Evolutionary conservation across 1,139 yeast species (phyloP).

Genomic region (Blastobotrys persicus): DNA sequence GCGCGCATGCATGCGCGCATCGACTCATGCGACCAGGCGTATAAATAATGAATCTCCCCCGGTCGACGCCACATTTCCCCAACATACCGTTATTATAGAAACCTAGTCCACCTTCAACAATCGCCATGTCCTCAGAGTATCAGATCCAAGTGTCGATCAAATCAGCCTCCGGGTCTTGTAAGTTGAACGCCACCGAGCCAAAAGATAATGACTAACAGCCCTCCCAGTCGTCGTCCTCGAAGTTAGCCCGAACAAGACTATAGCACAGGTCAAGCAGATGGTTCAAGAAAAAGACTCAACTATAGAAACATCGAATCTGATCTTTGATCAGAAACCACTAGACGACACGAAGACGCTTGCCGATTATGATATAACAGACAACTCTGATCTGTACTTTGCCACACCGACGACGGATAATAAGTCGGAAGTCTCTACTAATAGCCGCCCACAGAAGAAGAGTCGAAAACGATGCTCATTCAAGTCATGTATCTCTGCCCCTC

Average conservation of each 20-base stretch:
- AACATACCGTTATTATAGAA: background rate
- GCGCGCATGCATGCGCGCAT: background rate
- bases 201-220: background rate
- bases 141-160: slow-evolving; percentile 18
- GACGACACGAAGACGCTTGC: slow-evolving; percentile 78
- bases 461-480: slow-evolving; percentile 63
- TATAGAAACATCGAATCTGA: slow-evolving; percentile 20
- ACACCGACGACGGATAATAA: slow-evolving; percentile 20
- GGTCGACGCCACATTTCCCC: background rate
- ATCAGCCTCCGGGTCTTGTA: slow-evolving; percentile 18
- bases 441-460: slow-evolving; percentile 42
- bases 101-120: background rate
- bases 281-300: slow-evolving; percentile 26
- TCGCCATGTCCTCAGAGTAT: slow-evolving; percentile 13
- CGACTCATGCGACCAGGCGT: background rate
- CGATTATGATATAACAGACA: slow-evolving; percentile 78
- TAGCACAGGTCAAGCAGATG: slow-evolving; percentile 35
- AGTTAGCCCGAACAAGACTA: slow-evolving; percentile 31
- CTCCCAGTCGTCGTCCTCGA: slow-evolving; percentile 21
- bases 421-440: slow-evolving; percentile 17
- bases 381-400: slow-evolving; percentile 69
- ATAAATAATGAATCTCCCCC: slow-evolving; percentile 1
- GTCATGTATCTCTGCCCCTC: slow-evolving; percentile 62
- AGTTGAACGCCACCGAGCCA: slow-evolving; percentile 6
- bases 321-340: slow-evolving; percentile 59